Evolutionary conservation across 2,329 filamentous ascomycete genomes (phyloP).

Genomic region (Parafenestella ontariensis): DNA sequence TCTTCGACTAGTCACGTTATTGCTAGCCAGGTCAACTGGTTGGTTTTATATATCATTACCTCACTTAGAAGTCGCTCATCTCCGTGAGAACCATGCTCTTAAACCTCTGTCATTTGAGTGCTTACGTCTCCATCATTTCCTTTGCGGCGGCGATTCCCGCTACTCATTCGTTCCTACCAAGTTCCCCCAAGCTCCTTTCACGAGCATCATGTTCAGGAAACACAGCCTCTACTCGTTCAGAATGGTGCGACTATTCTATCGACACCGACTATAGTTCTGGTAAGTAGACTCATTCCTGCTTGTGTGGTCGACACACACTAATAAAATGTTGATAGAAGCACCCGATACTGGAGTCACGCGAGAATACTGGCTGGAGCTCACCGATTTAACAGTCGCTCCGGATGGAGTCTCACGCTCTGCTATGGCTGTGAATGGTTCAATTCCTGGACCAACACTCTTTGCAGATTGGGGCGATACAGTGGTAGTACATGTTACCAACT

Average conservation of each 20-base stretch:
- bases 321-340: slow-evolving; percentile 27
- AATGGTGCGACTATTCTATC: slow-evolving; percentile 59
- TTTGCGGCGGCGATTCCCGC: not conserved
- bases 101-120: not conserved
- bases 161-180: slow-evolving; percentile 1
- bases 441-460: slow-evolving; percentile 54
- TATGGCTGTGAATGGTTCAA: slow-evolving; percentile 52
- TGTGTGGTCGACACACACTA: not conserved
- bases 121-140: not conserved
- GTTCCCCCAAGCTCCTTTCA: not conserved
- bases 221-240: slow-evolving; percentile 34
- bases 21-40: not conserved
- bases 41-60: not conserved
- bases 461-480: slow-evolving; percentile 51
- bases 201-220: slow-evolving; percentile 41
- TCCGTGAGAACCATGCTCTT: not conserved
- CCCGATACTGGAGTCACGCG: slow-evolving; percentile 64
- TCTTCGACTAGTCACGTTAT: not conserved
- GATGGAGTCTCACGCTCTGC: slow-evolving; percentile 59
- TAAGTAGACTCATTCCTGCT: not conserved
- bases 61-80: not conserved
- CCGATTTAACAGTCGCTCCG: slow-evolving; percentile 54
- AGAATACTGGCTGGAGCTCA: slow-evolving; percentile 54
- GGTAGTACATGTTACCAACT: slow-evolving; percentile 47
- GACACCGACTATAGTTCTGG: slow-evolving; percentile 60